These are phyloP conservation scores for Xylaria sp. DNA, from an alignment of 2,329 filamentous ascomycete genomes.

Conservation along the genomic window DNA sequence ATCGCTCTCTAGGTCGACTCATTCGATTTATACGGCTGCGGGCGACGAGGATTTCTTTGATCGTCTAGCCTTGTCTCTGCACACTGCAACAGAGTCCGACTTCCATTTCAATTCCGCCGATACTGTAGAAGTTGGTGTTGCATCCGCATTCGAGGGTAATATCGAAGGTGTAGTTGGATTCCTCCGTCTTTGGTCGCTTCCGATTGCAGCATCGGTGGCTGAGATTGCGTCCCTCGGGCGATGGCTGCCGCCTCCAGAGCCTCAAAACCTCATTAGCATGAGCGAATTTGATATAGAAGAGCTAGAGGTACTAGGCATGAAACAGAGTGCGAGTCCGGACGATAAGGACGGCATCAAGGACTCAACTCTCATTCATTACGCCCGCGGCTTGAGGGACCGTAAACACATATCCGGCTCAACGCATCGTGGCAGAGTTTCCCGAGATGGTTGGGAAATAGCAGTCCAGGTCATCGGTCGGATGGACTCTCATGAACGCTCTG, in stretches of 20 bases:
- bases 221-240: constrained; percentile 86
- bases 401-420: constrained; percentile 57
- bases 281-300: constrained; percentile 84
- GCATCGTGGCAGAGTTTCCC: constrained; percentile 51
- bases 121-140: constrained; percentile 82
- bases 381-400: constrained; percentile 71
- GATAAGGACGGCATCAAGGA: constrained; percentile 78
- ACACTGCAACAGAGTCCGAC: constrained; percentile 73
- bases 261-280: constrained; percentile 65
- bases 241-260: constrained; percentile 76
- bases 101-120: constrained; percentile 82
- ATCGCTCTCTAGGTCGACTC: constrained; percentile 55
- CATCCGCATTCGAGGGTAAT: constrained; percentile 85
- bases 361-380: constrained; percentile 80
- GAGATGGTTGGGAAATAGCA: constrained; percentile 90
- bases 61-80: constrained; percentile 77
- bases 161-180: constrained; percentile 79
- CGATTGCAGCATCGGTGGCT: constrained; percentile 79
- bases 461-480: constrained; percentile 85
- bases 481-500: constrained; percentile 76
- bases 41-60: constrained; percentile 77
- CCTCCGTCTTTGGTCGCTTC: constrained; percentile 82
- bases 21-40: constrained; percentile 54
- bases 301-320: constrained; percentile 81
- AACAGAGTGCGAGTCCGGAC: constrained; percentile 63